Evolutionary conservation across 164 flowering plant genomes (phyloP).

Genomic region (Macadamia tetraphylla): DNA sequence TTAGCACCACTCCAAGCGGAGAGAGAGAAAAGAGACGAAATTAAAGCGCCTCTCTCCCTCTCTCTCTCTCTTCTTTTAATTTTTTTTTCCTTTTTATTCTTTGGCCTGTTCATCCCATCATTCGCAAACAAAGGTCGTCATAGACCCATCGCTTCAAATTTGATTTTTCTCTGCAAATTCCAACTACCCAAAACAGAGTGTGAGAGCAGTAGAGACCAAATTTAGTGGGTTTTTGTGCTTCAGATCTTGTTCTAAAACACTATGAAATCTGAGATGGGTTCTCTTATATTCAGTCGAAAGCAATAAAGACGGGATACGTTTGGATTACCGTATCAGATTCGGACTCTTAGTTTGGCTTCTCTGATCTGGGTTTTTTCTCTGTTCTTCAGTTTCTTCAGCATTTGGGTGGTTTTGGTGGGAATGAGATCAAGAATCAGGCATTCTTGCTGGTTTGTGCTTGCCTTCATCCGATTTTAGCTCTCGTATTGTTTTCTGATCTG

Average conservation of each 20-base stretch:
- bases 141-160: constrained; percentile 21
- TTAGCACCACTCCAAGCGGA: constrained; percentile 14
- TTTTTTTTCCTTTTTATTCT: constrained; percentile 14
- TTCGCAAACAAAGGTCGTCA: constrained; percentile 27
- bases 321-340: constrained; percentile 14
- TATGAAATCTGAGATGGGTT: constrained; percentile 18
- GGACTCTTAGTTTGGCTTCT: constrained; percentile 10
- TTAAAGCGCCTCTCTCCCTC: constrained; percentile 1
- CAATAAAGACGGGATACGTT: constrained; percentile 18
- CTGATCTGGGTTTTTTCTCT: constrained; percentile 31
- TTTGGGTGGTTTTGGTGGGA: constrained; percentile 12
- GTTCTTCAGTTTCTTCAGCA: constrained; percentile 12
- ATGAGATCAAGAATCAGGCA: constrained; percentile 12
- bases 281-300: constrained; percentile 14
- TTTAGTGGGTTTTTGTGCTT: neutral
- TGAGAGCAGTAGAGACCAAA: constrained; percentile 2
- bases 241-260: constrained; percentile 31
- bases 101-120: constrained; percentile 32
- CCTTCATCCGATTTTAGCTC: constrained; percentile 7
- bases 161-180: constrained; percentile 17
- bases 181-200: constrained; percentile 25
- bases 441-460: neutral
- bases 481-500: constrained; percentile 12
- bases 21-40: constrained; percentile 17
- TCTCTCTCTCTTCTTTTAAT: constrained; percentile 17